Percentiles rank a stretch among this genome's conserved stretches.
These are phyloP conservation scores for Volvox carteri DNA, from an alignment of 163 green algal genomes.

Conservation along the genomic window DNA sequence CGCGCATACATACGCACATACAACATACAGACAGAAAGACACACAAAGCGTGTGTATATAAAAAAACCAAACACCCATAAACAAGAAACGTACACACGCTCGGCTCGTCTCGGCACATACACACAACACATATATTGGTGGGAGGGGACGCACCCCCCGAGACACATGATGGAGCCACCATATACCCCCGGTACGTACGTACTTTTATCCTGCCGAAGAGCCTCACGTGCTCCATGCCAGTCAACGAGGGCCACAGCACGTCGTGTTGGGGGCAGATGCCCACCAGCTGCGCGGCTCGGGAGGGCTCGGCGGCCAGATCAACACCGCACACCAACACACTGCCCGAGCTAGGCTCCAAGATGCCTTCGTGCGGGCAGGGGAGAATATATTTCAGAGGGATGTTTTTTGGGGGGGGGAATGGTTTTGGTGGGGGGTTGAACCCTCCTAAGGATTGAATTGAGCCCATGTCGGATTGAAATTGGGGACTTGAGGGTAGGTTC, in stretches of 20 bases:
- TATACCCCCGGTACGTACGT: too few relatives aligned
- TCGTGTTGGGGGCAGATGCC: conserved; percentile 92
- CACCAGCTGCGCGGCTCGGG: conserved; percentile 65
- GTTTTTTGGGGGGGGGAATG: neutral
- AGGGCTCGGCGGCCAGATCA: conserved; percentile 4
- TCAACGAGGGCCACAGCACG: conserved; percentile 86
- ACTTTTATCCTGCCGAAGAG: conserved; percentile 93
- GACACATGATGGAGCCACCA: too few relatives aligned
- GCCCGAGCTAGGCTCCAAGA: conserved; percentile 54
- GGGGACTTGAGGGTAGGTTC: too few relatives aligned
- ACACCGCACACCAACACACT: conserved; percentile 49
- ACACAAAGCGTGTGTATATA: too few relatives aligned
- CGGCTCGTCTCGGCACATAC: neutral
- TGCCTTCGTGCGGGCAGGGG: too few relatives aligned
- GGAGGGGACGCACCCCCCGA: too few relatives aligned
- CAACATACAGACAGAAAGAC: too few relatives aligned
- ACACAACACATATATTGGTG: neutral
- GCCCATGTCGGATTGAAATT: too few relatives aligned
- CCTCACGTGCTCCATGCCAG: conserved; percentile 86
- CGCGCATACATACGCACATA: too few relatives aligned
- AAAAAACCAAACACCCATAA: too few relatives aligned
- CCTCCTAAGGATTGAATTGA: neutral
- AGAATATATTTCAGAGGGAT: too few relatives aligned
- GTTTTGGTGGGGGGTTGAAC: neutral
- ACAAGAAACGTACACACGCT: too few relatives aligned